Base-by-base conservation (phyloP, 1,139 yeast species). In the Yamadazyma atmosphaerica region DNA sequence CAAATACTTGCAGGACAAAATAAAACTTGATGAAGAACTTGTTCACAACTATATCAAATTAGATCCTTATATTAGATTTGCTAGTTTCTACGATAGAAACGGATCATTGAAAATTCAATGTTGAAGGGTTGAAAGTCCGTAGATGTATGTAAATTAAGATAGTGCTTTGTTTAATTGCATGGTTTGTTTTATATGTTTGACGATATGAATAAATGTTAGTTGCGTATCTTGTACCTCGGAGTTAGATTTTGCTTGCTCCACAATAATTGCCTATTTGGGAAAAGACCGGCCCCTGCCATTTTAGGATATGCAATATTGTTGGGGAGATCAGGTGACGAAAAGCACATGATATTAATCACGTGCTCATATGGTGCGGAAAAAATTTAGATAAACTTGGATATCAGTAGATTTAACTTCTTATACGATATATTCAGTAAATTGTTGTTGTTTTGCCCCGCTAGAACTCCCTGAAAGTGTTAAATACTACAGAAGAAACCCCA, bases 51-150 rank as follows among this genome's bases (percentile, higher is more conserved):
- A 65, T 45, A 54, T 68, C 34, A 51, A 54, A 25, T 50, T 70
- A 23, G 77, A 72, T 45, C 72, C 73, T 12, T 71, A 70, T 43
- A 36, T 68, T 34, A 63, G 77, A 52, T 55, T 47, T 43, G 56
- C 63, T 7, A 71, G 74, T 34, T 53, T 64, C 31, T 68, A 58
- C 45, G 77, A 72, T 52, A 61, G 77, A 52, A 63, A 58, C 37
- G 65, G 63, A 19, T 42, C 50, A 3, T 42, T 49, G 25, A 34
- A 33, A 15, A 23, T 32, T 2, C 15, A 38, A 5, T 43, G 43
- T 36, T 43, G 30, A 25, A 8, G 10, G 8, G 8, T 9, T 9
- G n/a, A 16, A 14, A 13, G 8, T 7, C 14, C n/a, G n/a, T 34
- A 28, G 7, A 23, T 23, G 11, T 23, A 23, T 23, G 26, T 23